Evolutionary conservation across 306 rosid species (phyloP), one percentile per base, ranked within the genome.

Genomic region (Cicer cuneatum): DNA sequence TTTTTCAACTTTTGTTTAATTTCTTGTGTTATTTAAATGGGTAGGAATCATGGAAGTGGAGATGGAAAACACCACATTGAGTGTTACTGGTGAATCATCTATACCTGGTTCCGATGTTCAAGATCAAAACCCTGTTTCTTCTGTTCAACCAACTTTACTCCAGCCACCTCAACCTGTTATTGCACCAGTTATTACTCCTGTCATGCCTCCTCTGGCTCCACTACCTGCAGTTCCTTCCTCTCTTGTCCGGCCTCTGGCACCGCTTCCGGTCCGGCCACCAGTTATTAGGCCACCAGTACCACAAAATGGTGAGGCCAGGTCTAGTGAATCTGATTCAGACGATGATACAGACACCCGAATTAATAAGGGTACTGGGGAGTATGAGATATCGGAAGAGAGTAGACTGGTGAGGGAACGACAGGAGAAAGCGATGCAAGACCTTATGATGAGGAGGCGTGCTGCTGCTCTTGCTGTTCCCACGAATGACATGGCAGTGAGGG

Each of bases 391-490:
- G 2, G 97, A 89, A 72, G 99, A 92, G 86, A 90, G 96, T 74
- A 85, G 77, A 61, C 74, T 69, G 67, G 84, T 87, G 8, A 86
- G 97, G 43, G 99, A 92, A 82, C 77, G 93, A 45, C 99, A 92
- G 78, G 99, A 92, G 78, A 94, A 84, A 74, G 90, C 90, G 19
- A 83, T 79, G 86, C 96, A 90, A 47, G 95, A 87, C 12, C 93
- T 94, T 53, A 16, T 92, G 86, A 79, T 86, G 90, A 91, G 87
- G 90, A 91, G 99, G 53, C 95, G 89, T 54, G 93, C 97, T 14
- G 82, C 90, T 43, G 99, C 97, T 38, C 79, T 92, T 2, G 96
- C 97, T 7, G 96, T 94, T 77, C 99, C 97, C 10, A 94, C 99
- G 0, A 94, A 90, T 81, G 96, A 94, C 87, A 87, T 82, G 88